Conservation (phyloP, 179 eudicot species). For the Monotropa hypopitys region DNA sequence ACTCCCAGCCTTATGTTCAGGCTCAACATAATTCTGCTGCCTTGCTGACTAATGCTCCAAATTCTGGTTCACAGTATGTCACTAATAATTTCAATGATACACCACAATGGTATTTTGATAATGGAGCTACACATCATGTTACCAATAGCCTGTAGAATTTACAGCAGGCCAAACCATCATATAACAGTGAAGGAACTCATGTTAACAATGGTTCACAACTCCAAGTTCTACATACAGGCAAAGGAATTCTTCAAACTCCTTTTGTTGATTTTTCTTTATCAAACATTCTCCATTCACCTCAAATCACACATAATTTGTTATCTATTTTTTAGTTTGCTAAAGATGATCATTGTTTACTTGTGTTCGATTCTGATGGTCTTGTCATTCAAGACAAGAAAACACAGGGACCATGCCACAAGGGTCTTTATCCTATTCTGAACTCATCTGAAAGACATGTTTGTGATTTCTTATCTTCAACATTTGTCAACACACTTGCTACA, state of each 20-base stretch:
- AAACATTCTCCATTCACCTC: neutral
- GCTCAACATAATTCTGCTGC: too few species aligned
- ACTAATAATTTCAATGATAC: too few species aligned
- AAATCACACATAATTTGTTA: neutral
- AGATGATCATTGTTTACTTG: neutral
- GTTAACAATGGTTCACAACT: neutral
- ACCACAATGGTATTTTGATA: neutral
- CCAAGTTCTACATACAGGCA: neutral
- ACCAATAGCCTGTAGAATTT: neutral
- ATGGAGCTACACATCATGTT: neutral
- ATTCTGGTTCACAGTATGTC: too few species aligned
- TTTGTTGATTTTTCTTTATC: neutral
- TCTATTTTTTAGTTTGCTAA: too few species aligned
- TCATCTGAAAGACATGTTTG: neutral
- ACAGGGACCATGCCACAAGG: neutral
- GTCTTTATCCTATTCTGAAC: neutral
- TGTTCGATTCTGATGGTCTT: neutral
- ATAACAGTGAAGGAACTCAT: neutral
- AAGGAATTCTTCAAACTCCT: neutral
- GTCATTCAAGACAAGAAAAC: neutral
- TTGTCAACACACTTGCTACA: neutral
- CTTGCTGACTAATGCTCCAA: too few species aligned
- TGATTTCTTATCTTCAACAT: too few species aligned
- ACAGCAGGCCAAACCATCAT: neutral
- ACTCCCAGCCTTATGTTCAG: too few species aligned